phyloP scores from a whole-genome alignment of 352 stramenopile genomes.

The Pythium periplocum region DNA sequence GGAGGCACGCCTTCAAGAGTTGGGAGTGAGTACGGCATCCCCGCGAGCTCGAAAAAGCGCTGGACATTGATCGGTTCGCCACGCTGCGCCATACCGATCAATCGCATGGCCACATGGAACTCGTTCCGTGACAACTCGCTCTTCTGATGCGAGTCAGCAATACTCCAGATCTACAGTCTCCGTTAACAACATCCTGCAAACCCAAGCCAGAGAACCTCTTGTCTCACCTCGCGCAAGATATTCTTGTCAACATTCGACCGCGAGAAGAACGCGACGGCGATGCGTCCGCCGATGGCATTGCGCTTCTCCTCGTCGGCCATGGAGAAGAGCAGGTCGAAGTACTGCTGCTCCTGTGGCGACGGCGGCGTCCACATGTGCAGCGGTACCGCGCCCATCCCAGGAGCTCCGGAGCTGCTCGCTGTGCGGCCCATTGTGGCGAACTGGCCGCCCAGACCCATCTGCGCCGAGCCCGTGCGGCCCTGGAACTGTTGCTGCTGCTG shows the following conservation, averaged over 20 bases:
- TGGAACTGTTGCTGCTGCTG: constrained; percentile 47
- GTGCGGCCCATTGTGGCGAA: constrained; percentile 32
- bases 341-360: constrained; percentile 67
- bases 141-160: constrained; percentile 63
- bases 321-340: constrained; percentile 90
- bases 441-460: constrained; percentile 20
- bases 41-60: constrained; percentile 63
- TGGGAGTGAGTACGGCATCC: constrained; percentile 48
- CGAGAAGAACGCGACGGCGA: constrained; percentile 92
- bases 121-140: constrained; percentile 74
- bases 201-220: background rate
- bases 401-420: constrained; percentile 10
- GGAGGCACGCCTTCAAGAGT: constrained; percentile 59
- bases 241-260: constrained; percentile 87
- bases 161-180: constrained; percentile 62
- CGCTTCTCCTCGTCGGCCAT: constrained; percentile 82
- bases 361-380: constrained; percentile 54
- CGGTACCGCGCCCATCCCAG: constrained; percentile 5
- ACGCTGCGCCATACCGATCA: constrained; percentile 81
- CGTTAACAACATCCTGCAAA: background rate
- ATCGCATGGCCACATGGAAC: constrained; percentile 83
- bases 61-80: constrained; percentile 60
- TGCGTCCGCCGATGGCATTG: constrained; percentile 81
- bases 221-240: constrained; percentile 56
- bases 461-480: constrained; percentile 25